phyloP scores from a whole-genome alignment of 192 early-diverging fungal species.

The Gamsiella multidivaricata region DNA sequence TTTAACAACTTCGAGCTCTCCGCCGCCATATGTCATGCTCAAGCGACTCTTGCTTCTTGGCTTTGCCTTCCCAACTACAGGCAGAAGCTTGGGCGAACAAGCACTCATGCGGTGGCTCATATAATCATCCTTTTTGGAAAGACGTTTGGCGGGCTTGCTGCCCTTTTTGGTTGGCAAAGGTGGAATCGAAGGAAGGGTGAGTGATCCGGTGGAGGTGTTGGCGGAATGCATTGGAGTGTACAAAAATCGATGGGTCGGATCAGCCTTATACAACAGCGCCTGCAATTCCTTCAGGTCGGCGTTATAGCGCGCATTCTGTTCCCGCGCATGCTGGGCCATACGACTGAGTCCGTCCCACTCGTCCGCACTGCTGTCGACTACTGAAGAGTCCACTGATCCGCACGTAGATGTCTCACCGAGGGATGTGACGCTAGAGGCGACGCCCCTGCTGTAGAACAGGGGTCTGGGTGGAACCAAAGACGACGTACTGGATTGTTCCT shows the following conservation, averaged over 20 bases:
- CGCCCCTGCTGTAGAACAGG: constrained; percentile 31
- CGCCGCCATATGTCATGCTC: constrained; percentile 52
- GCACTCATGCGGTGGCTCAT: constrained; percentile 53
- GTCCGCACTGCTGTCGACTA: constrained; percentile 22
- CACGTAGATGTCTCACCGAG: constrained; percentile 32
- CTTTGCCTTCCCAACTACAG: constrained; percentile 24
- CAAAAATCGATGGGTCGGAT: neutral
- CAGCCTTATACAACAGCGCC: constrained; percentile 21
- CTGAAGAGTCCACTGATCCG: constrained; percentile 35
- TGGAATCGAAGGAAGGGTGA: constrained; percentile 1
- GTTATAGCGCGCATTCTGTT: constrained; percentile 32
- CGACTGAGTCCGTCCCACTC: constrained; percentile 32
- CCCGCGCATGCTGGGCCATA: constrained; percentile 30
- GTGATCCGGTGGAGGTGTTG: constrained; percentile 43
- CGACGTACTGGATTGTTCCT: neutral
- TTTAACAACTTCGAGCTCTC: constrained; percentile 44
- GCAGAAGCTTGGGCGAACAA: constrained; percentile 32
- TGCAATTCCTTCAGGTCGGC: constrained; percentile 41
- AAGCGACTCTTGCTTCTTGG: constrained; percentile 46
- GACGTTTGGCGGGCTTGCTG: neutral
- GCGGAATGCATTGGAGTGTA: constrained; percentile 24
- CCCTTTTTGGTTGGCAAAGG: constrained; percentile 14
- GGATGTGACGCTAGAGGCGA: constrained; percentile 21
- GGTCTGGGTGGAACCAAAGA: constrained; percentile 42
- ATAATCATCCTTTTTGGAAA: constrained; percentile 51